These are phyloP conservation scores for Ganoderma lucidum DNA, from an alignment of 1,284 basidiomycete species.

Conservation along the genomic window DNA sequence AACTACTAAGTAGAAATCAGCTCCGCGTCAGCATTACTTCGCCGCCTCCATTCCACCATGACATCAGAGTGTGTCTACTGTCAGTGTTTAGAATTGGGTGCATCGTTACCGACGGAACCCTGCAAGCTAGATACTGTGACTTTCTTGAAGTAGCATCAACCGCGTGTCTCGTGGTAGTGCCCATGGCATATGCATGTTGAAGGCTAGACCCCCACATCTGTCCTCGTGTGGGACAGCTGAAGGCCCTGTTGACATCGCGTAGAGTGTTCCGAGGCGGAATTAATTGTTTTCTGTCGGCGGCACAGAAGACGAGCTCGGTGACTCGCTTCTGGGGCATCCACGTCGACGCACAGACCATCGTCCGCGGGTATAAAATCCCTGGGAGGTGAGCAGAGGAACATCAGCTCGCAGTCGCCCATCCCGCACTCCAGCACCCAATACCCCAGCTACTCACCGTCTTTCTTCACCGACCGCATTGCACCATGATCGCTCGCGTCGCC, in stretches of 20 bases:
- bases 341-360: slow-evolving; percentile 4
- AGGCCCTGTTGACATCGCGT: neutral
- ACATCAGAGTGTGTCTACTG: too few species aligned
- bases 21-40: too few species aligned
- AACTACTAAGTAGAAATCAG: too few species aligned
- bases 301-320: neutral
- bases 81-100: too few species aligned
- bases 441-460: slow-evolving; percentile 5
- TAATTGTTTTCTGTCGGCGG: too few species aligned
- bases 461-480: slow-evolving; percentile 14
- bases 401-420: slow-evolving; percentile 26
- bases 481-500: slow-evolving; percentile 28
- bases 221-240: neutral
- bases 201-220: neutral
- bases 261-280: neutral
- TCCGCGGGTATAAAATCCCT: slow-evolving; percentile 18
- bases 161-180: too few species aligned
- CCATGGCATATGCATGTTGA: neutral
- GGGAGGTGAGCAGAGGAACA: neutral
- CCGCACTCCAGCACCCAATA: slow-evolving; percentile 17
- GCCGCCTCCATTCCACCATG: too few species aligned
- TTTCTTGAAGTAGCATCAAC: too few species aligned
- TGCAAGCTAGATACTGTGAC: too few species aligned
- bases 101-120: too few species aligned
- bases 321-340: neutral